A percentile compares a stretch with the other conserved stretches of the same genome.
phyloP scores from a whole-genome alignment of 192 early-diverging fungal species.

The Helicostylum pulchrum region DNA sequence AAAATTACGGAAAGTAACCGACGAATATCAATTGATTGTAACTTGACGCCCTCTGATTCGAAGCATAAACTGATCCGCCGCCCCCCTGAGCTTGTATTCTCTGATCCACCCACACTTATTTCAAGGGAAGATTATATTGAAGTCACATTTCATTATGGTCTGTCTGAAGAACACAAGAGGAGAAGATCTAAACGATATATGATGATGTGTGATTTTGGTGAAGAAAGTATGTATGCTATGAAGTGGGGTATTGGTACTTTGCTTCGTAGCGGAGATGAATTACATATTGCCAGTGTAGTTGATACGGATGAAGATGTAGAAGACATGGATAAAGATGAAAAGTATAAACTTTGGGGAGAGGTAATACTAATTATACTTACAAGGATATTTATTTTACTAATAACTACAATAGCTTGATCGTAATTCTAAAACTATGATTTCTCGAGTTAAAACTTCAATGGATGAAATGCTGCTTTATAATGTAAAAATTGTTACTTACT shows the following conservation, averaged over 20 bases:
- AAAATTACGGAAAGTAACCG: constrained; percentile 37
- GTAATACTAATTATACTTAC: neutral
- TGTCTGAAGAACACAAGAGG: neutral
- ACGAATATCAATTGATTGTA: constrained; percentile 22
- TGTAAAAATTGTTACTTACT: constrained; percentile 29
- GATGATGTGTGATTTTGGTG: constrained; percentile 48
- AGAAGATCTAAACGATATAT: constrained; percentile 36
- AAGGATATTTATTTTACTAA: neutral
- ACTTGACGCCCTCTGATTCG: neutral
- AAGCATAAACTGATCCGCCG: constrained; percentile 11
- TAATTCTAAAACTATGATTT: constrained; percentile 28
- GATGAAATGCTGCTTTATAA: constrained; percentile 36
- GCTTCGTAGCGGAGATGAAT: constrained; percentile 47
- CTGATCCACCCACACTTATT: constrained; percentile 10
- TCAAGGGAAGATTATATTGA: constrained; percentile 16
- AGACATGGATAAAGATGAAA: constrained; percentile 24
- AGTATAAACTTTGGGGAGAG: constrained; percentile 23
- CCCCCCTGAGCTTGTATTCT: constrained; percentile 15
- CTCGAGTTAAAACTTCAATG: constrained; percentile 26
- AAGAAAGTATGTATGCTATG: constrained; percentile 49
- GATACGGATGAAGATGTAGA: constrained; percentile 35
- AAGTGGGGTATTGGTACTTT: constrained; percentile 49
- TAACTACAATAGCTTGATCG: constrained; percentile 26
- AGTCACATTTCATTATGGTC: constrained; percentile 20
- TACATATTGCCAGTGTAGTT: constrained; percentile 47